Evolutionary conservation across 1,284 basidiomycete genomes (phyloP), one percentile per base, ranked within the genome.

Genomic region (Xerocomus amazonicus): DNA sequence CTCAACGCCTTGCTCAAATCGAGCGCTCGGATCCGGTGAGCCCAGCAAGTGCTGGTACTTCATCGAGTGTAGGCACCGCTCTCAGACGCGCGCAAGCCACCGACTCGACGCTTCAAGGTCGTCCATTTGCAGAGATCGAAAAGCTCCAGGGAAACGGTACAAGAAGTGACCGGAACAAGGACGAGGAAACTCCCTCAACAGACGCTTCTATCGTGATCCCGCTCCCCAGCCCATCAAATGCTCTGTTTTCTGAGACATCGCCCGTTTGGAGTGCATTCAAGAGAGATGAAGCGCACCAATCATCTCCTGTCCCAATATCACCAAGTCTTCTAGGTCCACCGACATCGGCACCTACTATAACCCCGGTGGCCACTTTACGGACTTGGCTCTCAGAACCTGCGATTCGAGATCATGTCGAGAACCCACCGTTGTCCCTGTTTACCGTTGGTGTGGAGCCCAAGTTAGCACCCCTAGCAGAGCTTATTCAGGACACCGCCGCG

Each of bases 1-100:
- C 70, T 51, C 72, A 77, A 53, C 76, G 78, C 33, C 71, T 80
- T 19, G 75, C 78, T 7, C 70, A 77, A 53, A 71, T 81, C 14
- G 71, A 75, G 52, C 57, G 63, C 45, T 63, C 56, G 9, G 56
- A 55, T 38, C 50, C 58, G 10, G 35, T 43, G 27, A 63, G 60
- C 37, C 56, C 66, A 14, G 26, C 56, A 14, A 69, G 62, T 32
- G 41, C 48, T 3, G 29, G 54, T 26, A 61, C 52, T 26, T 63
- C 62, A 8, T 66, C 60, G 0, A 69, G 65, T 29, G 52, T 54
- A 2, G 61, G 62, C 3, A 63, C 65, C 3, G 62, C 65, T 23
- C 60, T 68, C 28, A 55, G 50, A 35, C 60, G 59, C 28, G 64
- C 66, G 14, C 67, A 67, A 34, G 50, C 37, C 8, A 50, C 46